phyloP scores from a whole-genome alignment of 140 eudicot genomes.

The Flaveria floridana region DNA sequence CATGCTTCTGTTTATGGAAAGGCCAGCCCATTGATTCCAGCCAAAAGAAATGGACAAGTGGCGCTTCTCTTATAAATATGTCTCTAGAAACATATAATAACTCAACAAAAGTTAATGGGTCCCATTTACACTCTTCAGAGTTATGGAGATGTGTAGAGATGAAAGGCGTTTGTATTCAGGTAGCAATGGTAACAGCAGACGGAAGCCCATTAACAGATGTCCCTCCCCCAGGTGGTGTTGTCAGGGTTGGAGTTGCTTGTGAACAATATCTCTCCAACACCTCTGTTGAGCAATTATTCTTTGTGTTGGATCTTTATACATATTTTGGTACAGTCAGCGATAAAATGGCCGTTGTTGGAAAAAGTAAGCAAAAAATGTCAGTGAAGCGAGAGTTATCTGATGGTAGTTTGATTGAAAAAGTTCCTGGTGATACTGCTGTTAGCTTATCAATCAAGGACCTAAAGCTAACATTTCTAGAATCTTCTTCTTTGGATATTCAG shows the following conservation, averaged over 20 bases:
- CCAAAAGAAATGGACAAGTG: conserved; percentile 79
- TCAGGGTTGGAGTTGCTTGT: conserved; percentile 81
- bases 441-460: conserved; percentile 61
- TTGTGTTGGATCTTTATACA: conserved; percentile 77
- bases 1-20: conserved; percentile 91
- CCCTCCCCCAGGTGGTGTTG: conserved; percentile 97
- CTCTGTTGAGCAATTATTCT: conserved; percentile 90
- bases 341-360: conserved; percentile 60
- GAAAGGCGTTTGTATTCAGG: conserved; percentile 70
- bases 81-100: conserved; percentile 57
- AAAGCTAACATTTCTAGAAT: conserved; percentile 70
- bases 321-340: conserved; percentile 76
- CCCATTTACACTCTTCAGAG: conserved; percentile 37
- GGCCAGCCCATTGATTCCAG: conserved; percentile 89
- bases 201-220: conserved; percentile 65
- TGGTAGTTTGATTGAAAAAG: conserved; percentile 59
- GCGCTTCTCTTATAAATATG: conserved; percentile 59
- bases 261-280: conserved; percentile 79
- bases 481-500: conserved; percentile 46
- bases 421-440: conserved; percentile 93
- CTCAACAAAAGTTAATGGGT: conserved; percentile 33
- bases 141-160: conserved; percentile 84
- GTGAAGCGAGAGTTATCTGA: conserved; percentile 37
- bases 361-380: conserved; percentile 35
- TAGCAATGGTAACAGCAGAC: conserved; percentile 97